phyloP scores from a whole-genome alignment of 257 asterid genomes.

The Buddleja alternifolia region DNA sequence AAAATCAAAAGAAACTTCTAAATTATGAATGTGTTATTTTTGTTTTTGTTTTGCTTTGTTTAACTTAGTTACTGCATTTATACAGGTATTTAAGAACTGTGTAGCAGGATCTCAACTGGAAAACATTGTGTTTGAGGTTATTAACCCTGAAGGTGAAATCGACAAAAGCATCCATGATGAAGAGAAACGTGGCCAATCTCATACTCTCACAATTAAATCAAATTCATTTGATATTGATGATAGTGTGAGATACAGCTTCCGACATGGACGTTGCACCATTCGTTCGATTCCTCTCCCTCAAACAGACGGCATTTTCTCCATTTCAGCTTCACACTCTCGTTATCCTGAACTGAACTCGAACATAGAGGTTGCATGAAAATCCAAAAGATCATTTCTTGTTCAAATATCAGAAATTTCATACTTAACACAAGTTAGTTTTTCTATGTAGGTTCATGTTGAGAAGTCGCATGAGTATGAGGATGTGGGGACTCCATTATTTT shows the following conservation, averaged over 20 bases:
- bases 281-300: conserved; percentile 58
- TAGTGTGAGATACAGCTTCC: conserved; percentile 49
- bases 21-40: too few relatives aligned
- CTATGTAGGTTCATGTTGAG: conserved; percentile 47
- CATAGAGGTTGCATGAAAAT: conserved; percentile 49
- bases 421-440: conserved; percentile 5
- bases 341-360: conserved; percentile 50
- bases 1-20: too few relatives aligned
- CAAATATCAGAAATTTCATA: background rate
- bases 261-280: conserved; percentile 55
- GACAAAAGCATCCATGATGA: conserved; percentile 55
- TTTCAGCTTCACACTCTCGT: conserved; percentile 59
- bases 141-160: conserved; percentile 50
- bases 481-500: background rate
- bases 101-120: conserved; percentile 59
- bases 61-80: conserved; percentile 9
- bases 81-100: conserved; percentile 52
- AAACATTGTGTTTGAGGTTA: conserved; percentile 54
- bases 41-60: background rate
- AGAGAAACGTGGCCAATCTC: conserved; percentile 52
- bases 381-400: conserved; percentile 2
- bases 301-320: conserved; percentile 44
- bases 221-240: conserved; percentile 46
- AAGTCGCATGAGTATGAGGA: background rate
- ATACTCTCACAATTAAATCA: conserved; percentile 51